phyloP scores from a whole-genome alignment of 192 early-diverging fungal genomes.

The Cladochytrium replicatum region DNA sequence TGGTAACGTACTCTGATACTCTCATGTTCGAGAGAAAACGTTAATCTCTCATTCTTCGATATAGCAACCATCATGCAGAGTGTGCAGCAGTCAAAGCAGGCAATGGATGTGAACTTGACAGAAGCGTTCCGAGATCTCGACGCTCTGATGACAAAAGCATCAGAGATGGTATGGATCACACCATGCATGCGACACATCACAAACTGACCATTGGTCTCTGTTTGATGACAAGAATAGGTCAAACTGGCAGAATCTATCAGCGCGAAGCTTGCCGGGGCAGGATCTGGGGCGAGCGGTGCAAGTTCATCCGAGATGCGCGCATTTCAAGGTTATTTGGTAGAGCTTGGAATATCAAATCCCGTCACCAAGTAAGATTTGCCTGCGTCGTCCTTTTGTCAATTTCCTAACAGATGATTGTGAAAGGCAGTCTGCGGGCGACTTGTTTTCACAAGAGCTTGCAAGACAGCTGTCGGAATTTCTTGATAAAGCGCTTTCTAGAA shows the following conservation, averaged over 20 bases:
- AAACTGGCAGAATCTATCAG: conserved; percentile 61
- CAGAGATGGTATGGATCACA: conserved; percentile 78
- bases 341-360: conserved; percentile 82
- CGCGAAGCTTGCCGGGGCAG: conserved; percentile 34
- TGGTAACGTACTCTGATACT: no score
- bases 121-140: conserved; percentile 86
- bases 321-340: conserved; percentile 64
- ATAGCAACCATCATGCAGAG: conserved; percentile 54
- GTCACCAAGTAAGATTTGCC: conserved; percentile 61
- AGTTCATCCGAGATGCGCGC: conserved; percentile 35
- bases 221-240: conserved; percentile 23
- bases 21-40: conserved; percentile 25
- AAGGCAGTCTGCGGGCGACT: conserved; percentile 74
- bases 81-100: conserved; percentile 55
- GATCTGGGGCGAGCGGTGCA: conserved; percentile 16
- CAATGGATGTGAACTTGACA: conserved; percentile 55
- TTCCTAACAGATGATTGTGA: not conserved
- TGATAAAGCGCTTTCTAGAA: conserved; percentile 48
- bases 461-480: conserved; percentile 79
- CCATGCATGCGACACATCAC: no score
- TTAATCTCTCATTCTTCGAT: conserved; percentile 20
- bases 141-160: conserved; percentile 75
- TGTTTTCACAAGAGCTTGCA: conserved; percentile 80
- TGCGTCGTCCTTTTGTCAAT: not conserved
- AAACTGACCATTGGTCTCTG: not conserved